A percentile compares a stretch with the other conserved stretches of the same genome.
Conservation (phyloP, 176 grass and related monocot genomes). For the Triticum urartu region DNA sequence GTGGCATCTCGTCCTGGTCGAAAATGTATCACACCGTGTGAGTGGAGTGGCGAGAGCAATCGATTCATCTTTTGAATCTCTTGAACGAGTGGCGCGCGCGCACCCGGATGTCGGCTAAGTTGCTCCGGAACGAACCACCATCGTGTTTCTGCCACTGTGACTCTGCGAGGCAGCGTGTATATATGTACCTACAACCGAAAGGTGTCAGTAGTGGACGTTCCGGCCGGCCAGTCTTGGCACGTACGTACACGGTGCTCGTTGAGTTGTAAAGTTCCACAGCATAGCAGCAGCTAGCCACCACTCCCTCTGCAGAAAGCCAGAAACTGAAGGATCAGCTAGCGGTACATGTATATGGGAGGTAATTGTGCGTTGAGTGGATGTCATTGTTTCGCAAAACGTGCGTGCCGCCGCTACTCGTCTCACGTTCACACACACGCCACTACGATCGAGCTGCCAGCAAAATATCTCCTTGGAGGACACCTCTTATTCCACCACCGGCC, state of each 20-base stretch:
- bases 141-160: background rate
- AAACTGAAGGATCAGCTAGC: background rate
- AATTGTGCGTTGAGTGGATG: background rate
- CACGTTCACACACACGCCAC: slow-evolving; percentile 9
- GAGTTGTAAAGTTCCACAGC: slow-evolving; percentile 22
- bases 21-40: background rate
- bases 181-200: background rate
- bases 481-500: background rate
- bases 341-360: background rate
- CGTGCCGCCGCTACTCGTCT: background rate
- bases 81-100: background rate
- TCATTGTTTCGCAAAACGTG: background rate
- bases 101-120: slow-evolving; percentile 37
- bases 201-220: background rate
- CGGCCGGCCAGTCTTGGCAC: background rate
- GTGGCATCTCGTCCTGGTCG: background rate
- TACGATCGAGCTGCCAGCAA: background rate
- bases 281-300: background rate
- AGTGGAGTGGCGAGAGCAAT: background rate
- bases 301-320: background rate
- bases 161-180: background rate
- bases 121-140: slow-evolving; percentile 20
- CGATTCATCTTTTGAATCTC: slow-evolving; percentile 17
- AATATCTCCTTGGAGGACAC: slow-evolving; percentile 16
- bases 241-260: slow-evolving; percentile 2